A percentile compares a stretch with the other conserved stretches of the same genome.
These are phyloP conservation scores for Sugiyamaella mastotermitis DNA, from an alignment of 805 yeast genomes.

Conservation along the genomic window DNA sequence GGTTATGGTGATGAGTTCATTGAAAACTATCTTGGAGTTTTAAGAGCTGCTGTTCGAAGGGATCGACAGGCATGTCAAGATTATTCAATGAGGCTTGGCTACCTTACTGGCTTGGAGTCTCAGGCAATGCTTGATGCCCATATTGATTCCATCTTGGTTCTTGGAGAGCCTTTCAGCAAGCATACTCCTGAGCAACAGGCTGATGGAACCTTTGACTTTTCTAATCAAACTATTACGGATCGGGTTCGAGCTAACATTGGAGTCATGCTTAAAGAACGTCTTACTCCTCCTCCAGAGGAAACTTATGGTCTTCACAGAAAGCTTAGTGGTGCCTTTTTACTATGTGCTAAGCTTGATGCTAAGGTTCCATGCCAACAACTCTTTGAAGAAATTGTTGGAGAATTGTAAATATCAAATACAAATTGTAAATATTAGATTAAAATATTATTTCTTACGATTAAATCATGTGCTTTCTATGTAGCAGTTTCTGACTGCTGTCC, in stretches of 20 bases:
- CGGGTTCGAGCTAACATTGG: slow-evolving; percentile 84
- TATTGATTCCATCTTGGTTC: slow-evolving; percentile 78
- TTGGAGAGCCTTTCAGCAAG: slow-evolving; percentile 84
- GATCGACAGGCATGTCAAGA: slow-evolving; percentile 61
- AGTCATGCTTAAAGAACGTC: slow-evolving; percentile 82
- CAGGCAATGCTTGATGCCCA: slow-evolving; percentile 87
- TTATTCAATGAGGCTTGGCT: slow-evolving; percentile 71
- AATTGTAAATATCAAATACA: no score
- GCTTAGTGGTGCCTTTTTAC: slow-evolving; percentile 85
- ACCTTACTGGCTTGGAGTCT: slow-evolving; percentile 86
- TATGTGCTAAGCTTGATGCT: slow-evolving; percentile 83
- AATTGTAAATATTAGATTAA: slow-evolving; percentile 1
- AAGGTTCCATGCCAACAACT: slow-evolving; percentile 72
- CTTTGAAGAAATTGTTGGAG: slow-evolving; percentile 72
- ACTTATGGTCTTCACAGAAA: slow-evolving; percentile 95
- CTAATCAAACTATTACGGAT: slow-evolving; percentile 85
- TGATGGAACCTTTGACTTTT: slow-evolving; percentile 62
- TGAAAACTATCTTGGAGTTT: slow-evolving; percentile 56
- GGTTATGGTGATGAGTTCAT: slow-evolving; percentile 67
- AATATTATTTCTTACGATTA: background rate
- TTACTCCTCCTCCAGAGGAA: slow-evolving; percentile 97
- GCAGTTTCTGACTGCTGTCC: background rate
- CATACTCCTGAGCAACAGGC: no score
- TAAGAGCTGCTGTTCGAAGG: slow-evolving; percentile 66
- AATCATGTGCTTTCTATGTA: background rate